phyloP scores from a whole-genome alignment of 225 moss, liverwort and hornwort species.

The Physcomitrellopsis africana region DNA sequence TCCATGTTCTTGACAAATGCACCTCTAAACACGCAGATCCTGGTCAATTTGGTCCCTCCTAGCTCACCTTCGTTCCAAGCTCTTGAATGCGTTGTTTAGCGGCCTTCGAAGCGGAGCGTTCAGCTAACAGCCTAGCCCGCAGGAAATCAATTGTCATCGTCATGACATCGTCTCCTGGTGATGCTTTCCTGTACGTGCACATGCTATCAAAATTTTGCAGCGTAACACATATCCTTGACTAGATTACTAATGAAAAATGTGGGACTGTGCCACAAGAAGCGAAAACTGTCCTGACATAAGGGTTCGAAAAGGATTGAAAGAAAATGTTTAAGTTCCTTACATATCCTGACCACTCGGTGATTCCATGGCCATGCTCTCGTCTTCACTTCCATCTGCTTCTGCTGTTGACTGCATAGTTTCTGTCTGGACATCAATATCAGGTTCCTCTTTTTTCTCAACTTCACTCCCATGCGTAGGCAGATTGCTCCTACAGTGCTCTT shows the following conservation, averaged over 20 bases:
- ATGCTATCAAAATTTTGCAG: background rate
- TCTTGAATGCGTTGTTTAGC: constrained; percentile 38
- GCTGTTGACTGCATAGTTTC: background rate
- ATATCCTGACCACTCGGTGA: constrained; percentile 28
- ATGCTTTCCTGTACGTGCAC: constrained; percentile 28
- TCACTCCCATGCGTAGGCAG: background rate
- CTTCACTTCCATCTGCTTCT: background rate
- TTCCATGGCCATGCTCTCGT: constrained; percentile 18
- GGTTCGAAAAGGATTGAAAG: no score
- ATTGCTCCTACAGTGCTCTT: background rate
- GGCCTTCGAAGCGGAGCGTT: constrained; percentile 41
- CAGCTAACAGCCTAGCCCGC: constrained; percentile 31
- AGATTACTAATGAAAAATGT: no score
- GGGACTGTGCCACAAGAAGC: background rate
- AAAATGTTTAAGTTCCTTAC: constrained; percentile 24
- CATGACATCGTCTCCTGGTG: constrained; percentile 40
- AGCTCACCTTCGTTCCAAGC: constrained; percentile 36
- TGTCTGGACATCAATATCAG: constrained; percentile 17
- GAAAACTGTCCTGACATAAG: no score
- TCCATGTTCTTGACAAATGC: background rate
- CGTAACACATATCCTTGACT: no score
- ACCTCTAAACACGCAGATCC: no score
- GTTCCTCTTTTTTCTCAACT: constrained; percentile 3
- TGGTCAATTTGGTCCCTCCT: no score
- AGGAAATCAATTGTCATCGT: constrained; percentile 47